phyloP scores from a whole-genome alignment of 2,329 filamentous ascomycete species.

The Talaromyces sp. region DNA sequence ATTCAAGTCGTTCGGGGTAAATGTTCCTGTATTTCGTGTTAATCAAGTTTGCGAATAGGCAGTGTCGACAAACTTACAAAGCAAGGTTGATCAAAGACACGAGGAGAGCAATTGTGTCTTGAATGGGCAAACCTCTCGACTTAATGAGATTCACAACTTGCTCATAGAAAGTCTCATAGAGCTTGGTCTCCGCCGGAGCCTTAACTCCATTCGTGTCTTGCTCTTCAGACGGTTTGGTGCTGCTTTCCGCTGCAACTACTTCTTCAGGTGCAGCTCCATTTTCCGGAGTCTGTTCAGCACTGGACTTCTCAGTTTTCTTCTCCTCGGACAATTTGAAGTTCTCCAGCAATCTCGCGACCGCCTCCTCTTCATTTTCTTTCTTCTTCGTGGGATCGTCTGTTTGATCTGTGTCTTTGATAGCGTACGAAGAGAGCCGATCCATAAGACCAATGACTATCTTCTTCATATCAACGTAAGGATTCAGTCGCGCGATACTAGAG shows the following conservation, averaged over 20 bases:
- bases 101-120: constrained; percentile 88
- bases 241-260: constrained; percentile 23
- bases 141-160: constrained; percentile 90
- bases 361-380: constrained; percentile 78
- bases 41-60: no score
- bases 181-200: constrained; percentile 64
- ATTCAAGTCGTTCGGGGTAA: constrained; percentile 87
- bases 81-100: constrained; percentile 93
- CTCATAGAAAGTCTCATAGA: constrained; percentile 93
- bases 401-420: constrained; percentile 77
- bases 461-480: constrained; percentile 97
- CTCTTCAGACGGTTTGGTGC: constrained; percentile 26
- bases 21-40: constrained; percentile 60
- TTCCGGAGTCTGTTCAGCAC: constrained; percentile 36
- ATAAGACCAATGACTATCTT: constrained; percentile 96
- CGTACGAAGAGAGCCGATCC: constrained; percentile 92
- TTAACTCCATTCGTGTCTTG: constrained; percentile 34
- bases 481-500: constrained; percentile 84
- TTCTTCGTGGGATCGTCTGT: constrained; percentile 68
- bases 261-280: constrained; percentile 28
- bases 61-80: constrained; percentile 47
- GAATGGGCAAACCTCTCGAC: constrained; percentile 83
- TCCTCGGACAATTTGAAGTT: constrained; percentile 54
- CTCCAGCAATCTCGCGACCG: constrained; percentile 72
- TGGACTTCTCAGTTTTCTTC: constrained; percentile 58